These are phyloP conservation scores for Polygonum aviculare DNA, from an alignment of 148 eudicot species.

Conservation along the genomic window DNA sequence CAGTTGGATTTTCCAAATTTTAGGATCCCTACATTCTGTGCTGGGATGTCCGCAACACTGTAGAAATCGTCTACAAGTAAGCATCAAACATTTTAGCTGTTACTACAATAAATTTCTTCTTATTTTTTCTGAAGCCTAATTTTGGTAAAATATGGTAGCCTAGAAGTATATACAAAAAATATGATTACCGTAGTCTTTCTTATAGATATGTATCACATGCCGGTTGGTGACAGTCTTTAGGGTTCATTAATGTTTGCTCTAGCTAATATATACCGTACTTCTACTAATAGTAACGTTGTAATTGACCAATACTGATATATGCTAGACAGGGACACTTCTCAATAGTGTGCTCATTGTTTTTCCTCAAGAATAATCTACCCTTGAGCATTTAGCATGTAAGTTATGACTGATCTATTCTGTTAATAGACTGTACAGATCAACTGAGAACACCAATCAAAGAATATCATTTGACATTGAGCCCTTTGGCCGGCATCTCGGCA, in stretches of 20 bases:
- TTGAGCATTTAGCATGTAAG: neutral
- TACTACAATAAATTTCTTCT: neutral
- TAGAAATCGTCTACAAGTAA: conserved; percentile 88
- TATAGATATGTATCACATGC: neutral
- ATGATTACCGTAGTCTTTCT: neutral
- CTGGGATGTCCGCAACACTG: conserved; percentile 98
- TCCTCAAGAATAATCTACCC: neutral
- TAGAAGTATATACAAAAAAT: neutral
- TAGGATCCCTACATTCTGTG: conserved; percentile 96
- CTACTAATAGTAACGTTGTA: neutral
- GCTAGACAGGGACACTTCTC: neutral
- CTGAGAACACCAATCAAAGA: conserved; percentile 87
- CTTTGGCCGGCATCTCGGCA: conserved; percentile 75
- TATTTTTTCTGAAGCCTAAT: neutral
- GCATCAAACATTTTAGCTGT: conserved; percentile 14
- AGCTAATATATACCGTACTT: neutral
- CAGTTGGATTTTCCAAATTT: conserved; percentile 9
- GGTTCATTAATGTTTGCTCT: neutral
- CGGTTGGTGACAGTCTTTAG: neutral
- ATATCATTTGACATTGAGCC: conserved; percentile 90
- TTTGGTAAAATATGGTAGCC: neutral
- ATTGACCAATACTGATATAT: neutral
- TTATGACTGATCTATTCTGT: neutral
- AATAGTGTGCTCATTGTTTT: neutral
- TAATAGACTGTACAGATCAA: conserved; percentile 77